phyloP scores from a whole-genome alignment of 2,329 filamentous ascomycete species.

The Trichoderma pleuroti region DNA sequence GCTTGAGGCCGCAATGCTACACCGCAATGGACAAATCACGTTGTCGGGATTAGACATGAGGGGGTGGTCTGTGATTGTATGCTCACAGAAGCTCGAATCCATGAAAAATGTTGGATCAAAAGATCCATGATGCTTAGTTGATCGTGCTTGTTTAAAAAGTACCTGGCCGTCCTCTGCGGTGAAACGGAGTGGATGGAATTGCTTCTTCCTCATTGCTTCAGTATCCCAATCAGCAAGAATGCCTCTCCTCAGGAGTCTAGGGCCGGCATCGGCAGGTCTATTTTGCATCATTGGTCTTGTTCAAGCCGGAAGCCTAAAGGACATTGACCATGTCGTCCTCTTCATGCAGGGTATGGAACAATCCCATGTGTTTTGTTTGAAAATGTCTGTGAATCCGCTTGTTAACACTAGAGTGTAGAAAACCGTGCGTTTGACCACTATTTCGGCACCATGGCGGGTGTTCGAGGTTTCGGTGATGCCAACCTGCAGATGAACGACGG shows the following conservation, averaged over 20 bases:
- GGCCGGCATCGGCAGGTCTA: not conserved
- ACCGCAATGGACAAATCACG: slow-evolving; percentile 1
- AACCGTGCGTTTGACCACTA: slow-evolving; percentile 44
- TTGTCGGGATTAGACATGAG: not conserved
- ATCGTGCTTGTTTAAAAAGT: not conserved
- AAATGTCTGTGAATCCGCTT: too few species aligned
- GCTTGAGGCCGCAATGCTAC: not conserved
- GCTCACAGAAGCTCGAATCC: not conserved
- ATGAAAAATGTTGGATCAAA: not conserved
- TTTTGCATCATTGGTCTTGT: slow-evolving; percentile 2
- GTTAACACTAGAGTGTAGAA: slow-evolving; percentile 22
- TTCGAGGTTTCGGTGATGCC: slow-evolving; percentile 54
- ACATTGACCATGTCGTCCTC: slow-evolving; percentile 55
- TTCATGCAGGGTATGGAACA: slow-evolving; percentile 48
- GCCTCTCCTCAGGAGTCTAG: not conserved
- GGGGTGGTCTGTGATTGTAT: not conserved
- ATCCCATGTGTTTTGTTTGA: not conserved
- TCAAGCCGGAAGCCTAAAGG: slow-evolving; percentile 25
- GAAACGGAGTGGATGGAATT: not conserved
- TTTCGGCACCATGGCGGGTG: slow-evolving; percentile 54
- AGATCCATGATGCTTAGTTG: not conserved
- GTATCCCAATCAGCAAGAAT: not conserved
- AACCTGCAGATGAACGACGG: slow-evolving; percentile 51
- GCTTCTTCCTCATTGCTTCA: not conserved
- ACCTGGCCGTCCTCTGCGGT: not conserved